A percentile compares a stretch with the other conserved stretches of the same genome.
These are phyloP conservation scores for Epichloe baconii DNA, from an alignment of 2,329 filamentous ascomycete species.

Conservation along the genomic window DNA sequence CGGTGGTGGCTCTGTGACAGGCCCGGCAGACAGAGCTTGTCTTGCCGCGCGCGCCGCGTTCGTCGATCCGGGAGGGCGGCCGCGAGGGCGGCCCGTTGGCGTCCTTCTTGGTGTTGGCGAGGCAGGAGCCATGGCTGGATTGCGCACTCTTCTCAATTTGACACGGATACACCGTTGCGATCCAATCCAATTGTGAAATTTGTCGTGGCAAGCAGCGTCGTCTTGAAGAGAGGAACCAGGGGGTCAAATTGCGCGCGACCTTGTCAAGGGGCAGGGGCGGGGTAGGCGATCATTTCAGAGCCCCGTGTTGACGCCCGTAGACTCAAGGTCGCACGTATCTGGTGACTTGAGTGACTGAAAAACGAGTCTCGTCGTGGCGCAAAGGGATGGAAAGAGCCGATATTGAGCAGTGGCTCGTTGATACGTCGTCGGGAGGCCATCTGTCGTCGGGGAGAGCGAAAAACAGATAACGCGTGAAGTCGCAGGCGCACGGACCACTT, in stretches of 20 bases:
- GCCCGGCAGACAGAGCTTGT: slow-evolving; percentile 19
- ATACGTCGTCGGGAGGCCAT: slow-evolving; percentile 22
- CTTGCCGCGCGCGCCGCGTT: slow-evolving; percentile 28
- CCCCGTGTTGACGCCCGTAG: slow-evolving; percentile 7
- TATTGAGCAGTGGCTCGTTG: slow-evolving; percentile 18
- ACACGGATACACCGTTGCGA: not conserved
- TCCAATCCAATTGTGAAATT: not conserved
- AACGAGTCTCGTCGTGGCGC: slow-evolving; percentile 11
- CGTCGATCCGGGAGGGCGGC: slow-evolving; percentile 31
- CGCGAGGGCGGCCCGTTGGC: slow-evolving; percentile 31
- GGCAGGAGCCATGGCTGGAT: slow-evolving; percentile 18
- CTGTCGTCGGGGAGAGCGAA: slow-evolving; percentile 16
- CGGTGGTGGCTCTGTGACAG: slow-evolving; percentile 45
- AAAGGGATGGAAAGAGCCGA: slow-evolving; percentile 14
- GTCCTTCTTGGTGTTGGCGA: slow-evolving; percentile 28
- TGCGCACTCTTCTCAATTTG: not conserved
- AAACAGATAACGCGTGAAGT: slow-evolving; percentile 31
- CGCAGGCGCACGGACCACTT: slow-evolving; percentile 10
- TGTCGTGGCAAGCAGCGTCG: not conserved
- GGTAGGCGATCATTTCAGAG: slow-evolving; percentile 12
- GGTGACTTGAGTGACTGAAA: slow-evolving; percentile 9
- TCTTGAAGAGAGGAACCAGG: not conserved
- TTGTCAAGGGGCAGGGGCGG: slow-evolving; percentile 17
- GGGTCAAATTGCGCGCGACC: slow-evolving; percentile 15
- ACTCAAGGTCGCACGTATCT: slow-evolving; percentile 10